Evolutionary conservation across 2,329 filamentous ascomycete genomes (phyloP), one percentile per base, ranked within the genome.

Genomic region (Aureobasidium leucospermi): DNA sequence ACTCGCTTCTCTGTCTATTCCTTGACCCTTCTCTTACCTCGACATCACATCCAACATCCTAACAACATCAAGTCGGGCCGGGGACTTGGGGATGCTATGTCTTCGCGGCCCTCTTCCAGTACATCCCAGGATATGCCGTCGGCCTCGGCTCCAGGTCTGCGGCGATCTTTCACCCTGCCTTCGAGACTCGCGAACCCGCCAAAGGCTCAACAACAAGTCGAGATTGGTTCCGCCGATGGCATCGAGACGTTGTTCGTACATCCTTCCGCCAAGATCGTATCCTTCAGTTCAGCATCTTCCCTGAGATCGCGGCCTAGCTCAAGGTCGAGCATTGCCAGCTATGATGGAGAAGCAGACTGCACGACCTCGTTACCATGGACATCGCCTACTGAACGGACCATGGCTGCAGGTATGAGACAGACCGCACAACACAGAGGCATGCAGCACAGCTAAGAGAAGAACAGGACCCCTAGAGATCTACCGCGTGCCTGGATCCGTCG

Each of bases 401-500:
- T 95, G 63, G 90, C 91, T 61, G 82, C 89, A 62, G 87, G 87
- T 89, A 76, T 63, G 81, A 29, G 6, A 29, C 9, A 4, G 5
- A 2, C 5, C 28, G 15, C 6, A 1, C 28, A 15, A 32, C 15
- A 1, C n/a, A 8, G n/a, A 36, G n/a, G 28, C 5, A 3, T 6
- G 9, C 36, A 42, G 28, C 28, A 41, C 15, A 34, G 39, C 52
- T 56, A 29, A 56, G 41, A 36, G 10, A 3, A 31, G 16, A 10
- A 3, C 60, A 83, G 91, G 90, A 2, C 82, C 85, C 1, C 81
- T 96, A 62, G 83, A 87, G 63, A 90, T 96, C 63, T 96, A 96
- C 71, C 86, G 89, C 67, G 88, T 94, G 36, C 88, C 89, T 7
- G 89, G 90, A 19, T 90, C 90, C 9, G 89, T 94, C 15, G 89